Evolutionary conservation across 164 flowering plant genomes (phyloP).

Genomic region (Paratinospora sagittata): DNA sequence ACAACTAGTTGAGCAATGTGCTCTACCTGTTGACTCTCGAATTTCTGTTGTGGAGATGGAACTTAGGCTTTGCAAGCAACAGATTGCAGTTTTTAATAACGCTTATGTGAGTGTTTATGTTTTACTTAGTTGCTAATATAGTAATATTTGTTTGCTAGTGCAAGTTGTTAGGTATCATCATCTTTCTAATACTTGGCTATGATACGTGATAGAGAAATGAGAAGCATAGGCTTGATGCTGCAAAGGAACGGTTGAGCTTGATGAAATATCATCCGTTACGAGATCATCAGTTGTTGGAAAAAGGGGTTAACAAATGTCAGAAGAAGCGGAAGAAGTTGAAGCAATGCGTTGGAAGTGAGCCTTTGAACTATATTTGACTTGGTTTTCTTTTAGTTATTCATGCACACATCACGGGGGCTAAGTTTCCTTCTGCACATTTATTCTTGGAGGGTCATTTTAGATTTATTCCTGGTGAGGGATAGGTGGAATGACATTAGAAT

Average conservation of each 20-base stretch:
- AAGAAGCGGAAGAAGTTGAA: constrained; percentile 40
- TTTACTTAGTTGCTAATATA: neutral
- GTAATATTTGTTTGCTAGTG: neutral
- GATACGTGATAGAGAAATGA: constrained; percentile 39
- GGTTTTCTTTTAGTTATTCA: neutral
- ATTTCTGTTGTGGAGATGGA: constrained; percentile 66
- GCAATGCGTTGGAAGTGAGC: constrained; percentile 23
- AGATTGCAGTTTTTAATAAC: constrained; percentile 35
- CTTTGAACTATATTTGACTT: neutral
- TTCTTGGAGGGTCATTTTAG: no score
- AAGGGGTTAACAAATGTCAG: constrained; percentile 10
- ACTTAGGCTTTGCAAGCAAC: constrained; percentile 59
- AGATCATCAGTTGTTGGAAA: constrained; percentile 20
- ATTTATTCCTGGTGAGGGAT: no score
- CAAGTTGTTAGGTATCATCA: neutral
- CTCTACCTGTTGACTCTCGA: constrained; percentile 57
- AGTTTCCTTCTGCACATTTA: no score
- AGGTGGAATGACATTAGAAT: no score
- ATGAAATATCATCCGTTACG: constrained; percentile 69
- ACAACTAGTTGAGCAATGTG: constrained; percentile 62
- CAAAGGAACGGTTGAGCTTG: constrained; percentile 43
- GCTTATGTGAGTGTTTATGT: constrained; percentile 47
- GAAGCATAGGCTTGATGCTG: constrained; percentile 43
- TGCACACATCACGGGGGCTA: no score
- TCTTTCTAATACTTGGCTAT: constrained; percentile 4